Base-by-base conservation (phyloP, 2,329 filamentous ascomycete species). In the Penicillium sclerotiorum region DNA sequence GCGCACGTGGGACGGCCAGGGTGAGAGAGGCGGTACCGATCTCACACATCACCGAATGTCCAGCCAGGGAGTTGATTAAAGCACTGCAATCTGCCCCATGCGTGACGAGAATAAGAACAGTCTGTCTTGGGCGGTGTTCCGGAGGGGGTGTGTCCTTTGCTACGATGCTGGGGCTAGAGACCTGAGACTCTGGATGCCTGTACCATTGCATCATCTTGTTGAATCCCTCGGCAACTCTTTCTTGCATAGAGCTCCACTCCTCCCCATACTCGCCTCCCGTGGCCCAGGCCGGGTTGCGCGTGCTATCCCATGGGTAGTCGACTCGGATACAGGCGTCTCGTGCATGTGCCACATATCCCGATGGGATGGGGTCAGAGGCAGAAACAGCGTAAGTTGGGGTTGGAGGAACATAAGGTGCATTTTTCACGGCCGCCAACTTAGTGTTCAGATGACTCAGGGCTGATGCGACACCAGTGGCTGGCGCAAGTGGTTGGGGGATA, bases 301-400 rank as follows among this genome's bases (percentile, higher is more conserved):
- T 93, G 52, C 92, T 96, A 65, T 99, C 92, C 93, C 94, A 99
- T 61, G 93, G 88, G 63, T 90, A 95, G 70, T 99, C 94, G n/a
- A 96, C 80, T 43, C 88, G 81, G 5, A 89, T 79, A 64, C 91
- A 97, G 11, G 87, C 84, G 66, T 97, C 90, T 54, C 91, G 84
- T 8, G 93, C 93, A 72, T 99, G 94, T 0, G 90, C 83, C 15
- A 96, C 89, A 66, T 95, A 95, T 2, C 93, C 94, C 2, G 84
- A 77, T 0, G 94, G 94, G 50, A 97, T 96, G 7, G 87, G 85
- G 37, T 90, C 87, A 7, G 87, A 86, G 7, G 82, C 80, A 0
- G 89, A 93, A 8, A 96, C 81, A 1, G 93, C 90, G 69, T 95
- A 96, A 13, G 85, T 83, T 1, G 93, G 92, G 5, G 83, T 80